Evolutionary conservation across 192 early-diverging fungal genomes (phyloP), one percentile per base, ranked within the genome.

Genomic region (Coemansia sp.): DNA sequence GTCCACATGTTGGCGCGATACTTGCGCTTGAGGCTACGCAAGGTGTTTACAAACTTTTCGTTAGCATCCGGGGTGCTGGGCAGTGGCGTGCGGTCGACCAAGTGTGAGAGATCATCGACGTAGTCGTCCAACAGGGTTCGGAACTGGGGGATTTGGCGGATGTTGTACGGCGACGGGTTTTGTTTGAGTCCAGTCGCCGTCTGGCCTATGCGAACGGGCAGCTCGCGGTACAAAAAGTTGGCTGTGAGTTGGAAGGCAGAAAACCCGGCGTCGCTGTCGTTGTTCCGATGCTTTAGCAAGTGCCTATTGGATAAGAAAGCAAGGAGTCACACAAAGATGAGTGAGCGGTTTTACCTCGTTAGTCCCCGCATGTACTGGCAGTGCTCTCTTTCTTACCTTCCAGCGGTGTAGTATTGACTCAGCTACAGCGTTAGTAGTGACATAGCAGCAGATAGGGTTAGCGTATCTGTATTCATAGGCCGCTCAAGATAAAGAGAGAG

Each of bases 201-300:
- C 66, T 88, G 86, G 10, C 84, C 84, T 25, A 88, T 75, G n/a
- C 87, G 82, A 50, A 87, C 84, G 19, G 86, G 85, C 51, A 88
- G 72, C 62, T 88, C 86, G 59, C 79, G 84, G 72, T 87, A 74
- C 66, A 88, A 50, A 41, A 88, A 88, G 36, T 74, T 71, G 1
- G 87, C 86, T 3, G 87, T 76, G 41, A 84, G 74, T 21, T 73
- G 74, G 39, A 77, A 76, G 39, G 77, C 78, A 19, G 78, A 72
- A 44, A 72, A 65, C 19, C 78, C 74, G 10, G 66, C 77, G 48
- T 76, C 73, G 64, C 70, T 72, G 50, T 63, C 62, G 64, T 58
- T 73, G 50, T 81, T 81, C 34, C 78, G 66, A 42, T 81, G 73
- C 68, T 81, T 81, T 38, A 81, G 61, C 53, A 81, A 53, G 41